Percentiles rank a stretch among this genome's conserved stretches.
These are phyloP conservation scores for Diaporthe velutina DNA, from an alignment of 2,329 filamentous ascomycete species.

Conservation along the genomic window DNA sequence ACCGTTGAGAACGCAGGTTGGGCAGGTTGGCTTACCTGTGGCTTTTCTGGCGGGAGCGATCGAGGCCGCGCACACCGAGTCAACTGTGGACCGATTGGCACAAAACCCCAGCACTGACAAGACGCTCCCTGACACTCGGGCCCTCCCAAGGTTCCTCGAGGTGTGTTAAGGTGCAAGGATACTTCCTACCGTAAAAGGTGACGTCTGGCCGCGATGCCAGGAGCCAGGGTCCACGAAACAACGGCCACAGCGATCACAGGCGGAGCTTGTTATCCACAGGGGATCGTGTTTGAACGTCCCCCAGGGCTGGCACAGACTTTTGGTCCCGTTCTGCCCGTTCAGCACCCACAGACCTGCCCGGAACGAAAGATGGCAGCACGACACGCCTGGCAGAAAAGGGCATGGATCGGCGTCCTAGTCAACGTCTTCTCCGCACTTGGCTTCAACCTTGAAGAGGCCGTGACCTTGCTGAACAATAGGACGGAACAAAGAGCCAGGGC, in stretches of 20 bases:
- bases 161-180: too few relatives aligned
- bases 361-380: neutral
- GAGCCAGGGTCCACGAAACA: slow-evolving; percentile 15
- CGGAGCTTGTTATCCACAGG: slow-evolving; percentile 15
- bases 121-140: neutral
- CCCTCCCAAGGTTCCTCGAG: neutral
- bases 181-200: neutral
- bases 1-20: neutral
- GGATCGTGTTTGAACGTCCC: slow-evolving; percentile 12
- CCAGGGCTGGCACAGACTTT: slow-evolving; percentile 21
- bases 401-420: neutral
- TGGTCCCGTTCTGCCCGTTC: too few relatives aligned
- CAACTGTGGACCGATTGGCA: neutral
- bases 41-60: neutral
- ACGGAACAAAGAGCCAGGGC: neutral
- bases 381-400: neutral
- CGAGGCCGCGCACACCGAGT: neutral
- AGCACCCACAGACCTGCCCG: slow-evolving; percentile 10
- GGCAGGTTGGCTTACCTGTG: neutral
- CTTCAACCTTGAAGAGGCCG: neutral
- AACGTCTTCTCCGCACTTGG: slow-evolving; percentile 9
- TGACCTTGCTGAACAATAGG: too few relatives aligned
- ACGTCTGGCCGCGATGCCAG: slow-evolving; percentile 13
- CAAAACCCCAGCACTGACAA: neutral
- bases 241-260: slow-evolving; percentile 4